Evolutionary conservation across 2,329 filamentous ascomycete species (phyloP).

Genomic region (Aspergillus puulaauensis): DNA sequence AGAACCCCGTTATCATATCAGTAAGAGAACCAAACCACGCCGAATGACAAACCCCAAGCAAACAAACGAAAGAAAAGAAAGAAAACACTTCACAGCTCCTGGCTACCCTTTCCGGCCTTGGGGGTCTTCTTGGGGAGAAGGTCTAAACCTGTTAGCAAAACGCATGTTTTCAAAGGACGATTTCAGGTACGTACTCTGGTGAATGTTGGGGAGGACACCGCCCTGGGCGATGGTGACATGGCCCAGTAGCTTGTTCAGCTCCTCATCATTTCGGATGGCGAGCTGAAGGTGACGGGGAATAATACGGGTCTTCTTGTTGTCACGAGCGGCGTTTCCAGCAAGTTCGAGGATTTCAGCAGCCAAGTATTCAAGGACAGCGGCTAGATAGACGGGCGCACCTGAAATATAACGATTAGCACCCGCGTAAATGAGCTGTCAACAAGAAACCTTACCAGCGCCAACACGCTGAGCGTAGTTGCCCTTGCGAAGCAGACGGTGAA

Average conservation of each 20-base stretch:
- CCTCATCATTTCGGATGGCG: slow-evolving; percentile 98
- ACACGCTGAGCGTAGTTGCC: slow-evolving; percentile 99
- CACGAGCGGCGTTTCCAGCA: slow-evolving; percentile 95
- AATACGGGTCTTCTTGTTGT: slow-evolving; percentile 99
- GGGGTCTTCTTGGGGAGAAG: slow-evolving; percentile 98
- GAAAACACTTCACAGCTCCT: slow-evolving; percentile 75
- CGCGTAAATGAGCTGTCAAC: neutral
- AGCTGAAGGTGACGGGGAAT: slow-evolving; percentile 98
- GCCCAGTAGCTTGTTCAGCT: slow-evolving; percentile 97
- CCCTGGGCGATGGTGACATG: slow-evolving; percentile 97
- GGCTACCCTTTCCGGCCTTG: slow-evolving; percentile 90
- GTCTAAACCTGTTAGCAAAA: slow-evolving; percentile 87
- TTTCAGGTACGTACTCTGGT: slow-evolving; percentile 60
- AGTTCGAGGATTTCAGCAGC: slow-evolving; percentile 98
- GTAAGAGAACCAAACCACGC: slow-evolving; percentile 69
- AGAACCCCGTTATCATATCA: slow-evolving; percentile 74
- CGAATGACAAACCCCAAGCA: slow-evolving; percentile 62
- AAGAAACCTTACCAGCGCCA: slow-evolving; percentile 69
- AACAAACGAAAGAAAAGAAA: slow-evolving; percentile 49
- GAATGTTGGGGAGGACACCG: slow-evolving; percentile 98
- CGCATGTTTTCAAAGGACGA: slow-evolving; percentile 78
- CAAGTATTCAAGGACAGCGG: slow-evolving; percentile 96
- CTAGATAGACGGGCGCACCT: slow-evolving; percentile 92
- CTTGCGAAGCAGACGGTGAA: slow-evolving; percentile 97
- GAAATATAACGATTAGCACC: neutral